phyloP scores from a whole-genome alignment of 2,329 filamentous ascomycete species.

The Furcasterigmium sp. region DNA sequence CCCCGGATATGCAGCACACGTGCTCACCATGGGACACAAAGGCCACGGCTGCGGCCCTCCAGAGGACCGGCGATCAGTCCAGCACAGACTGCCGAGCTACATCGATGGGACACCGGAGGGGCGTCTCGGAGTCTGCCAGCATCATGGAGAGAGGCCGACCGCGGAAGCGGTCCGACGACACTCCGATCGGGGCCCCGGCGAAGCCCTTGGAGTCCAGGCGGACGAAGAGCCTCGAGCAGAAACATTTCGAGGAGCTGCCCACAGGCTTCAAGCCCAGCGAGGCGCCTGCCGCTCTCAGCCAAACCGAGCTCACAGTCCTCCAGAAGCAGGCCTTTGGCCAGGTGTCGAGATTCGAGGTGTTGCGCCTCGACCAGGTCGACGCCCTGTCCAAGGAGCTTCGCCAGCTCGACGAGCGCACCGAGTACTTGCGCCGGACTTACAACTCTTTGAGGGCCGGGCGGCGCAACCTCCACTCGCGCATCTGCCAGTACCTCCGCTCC shows the following conservation, averaged over 20 bases:
- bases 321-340: conserved; percentile 59
- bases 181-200: conserved; percentile 28
- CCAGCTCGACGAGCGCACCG: conserved; percentile 70
- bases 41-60: too few relatives aligned
- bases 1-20: conserved; percentile 24
- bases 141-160: conserved; percentile 60
- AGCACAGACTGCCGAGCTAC: conserved; percentile 6
- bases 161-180: conserved; percentile 43
- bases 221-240: conserved; percentile 45
- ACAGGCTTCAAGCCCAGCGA: conserved; percentile 50
- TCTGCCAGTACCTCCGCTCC: conserved; percentile 71
- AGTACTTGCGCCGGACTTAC: conserved; percentile 74
- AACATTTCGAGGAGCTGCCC: conserved; percentile 57
- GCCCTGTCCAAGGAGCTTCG: conserved; percentile 55
- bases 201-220: conserved; percentile 36
- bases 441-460: conserved; percentile 69
- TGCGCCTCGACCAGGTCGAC: conserved; percentile 52
- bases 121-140: conserved; percentile 51
- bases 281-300: conserved; percentile 40
- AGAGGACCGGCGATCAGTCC: neutral
- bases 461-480: conserved; percentile 69
- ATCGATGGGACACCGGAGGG: conserved; percentile 39
- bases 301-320: conserved; percentile 43
- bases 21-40: neutral
- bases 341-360: conserved; percentile 59